Percentiles rank a stretch among this genome's conserved stretches.
Conservation (phyloP, 176 grass and related monocot species). For the Rhynchospora tenuis region DNA sequence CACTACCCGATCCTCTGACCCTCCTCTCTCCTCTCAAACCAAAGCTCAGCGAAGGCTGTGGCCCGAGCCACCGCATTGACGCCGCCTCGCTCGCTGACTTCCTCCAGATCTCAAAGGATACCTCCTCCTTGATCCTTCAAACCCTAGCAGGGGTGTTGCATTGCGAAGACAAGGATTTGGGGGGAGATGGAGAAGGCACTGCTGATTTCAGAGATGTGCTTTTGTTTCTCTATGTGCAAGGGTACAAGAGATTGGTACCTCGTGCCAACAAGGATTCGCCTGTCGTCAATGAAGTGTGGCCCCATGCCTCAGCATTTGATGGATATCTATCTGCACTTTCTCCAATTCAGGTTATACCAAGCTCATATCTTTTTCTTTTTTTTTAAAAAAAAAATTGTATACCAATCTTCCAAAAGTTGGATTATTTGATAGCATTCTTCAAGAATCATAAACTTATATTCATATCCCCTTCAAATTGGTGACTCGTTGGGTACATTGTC, state of each 20-base stretch:
- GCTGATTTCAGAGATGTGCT: constrained; percentile 63
- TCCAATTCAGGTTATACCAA: constrained; percentile 72
- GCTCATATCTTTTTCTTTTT: neutral
- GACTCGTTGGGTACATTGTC: neutral
- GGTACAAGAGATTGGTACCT: constrained; percentile 79
- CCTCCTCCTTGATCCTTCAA: constrained; percentile 56
- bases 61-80: constrained; percentile 37
- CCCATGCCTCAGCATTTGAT: constrained; percentile 89
- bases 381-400: neutral
- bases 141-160: constrained; percentile 76
- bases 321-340: constrained; percentile 88
- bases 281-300: constrained; percentile 81
- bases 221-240: constrained; percentile 88
- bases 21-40: constrained; percentile 55
- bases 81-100: constrained; percentile 48
- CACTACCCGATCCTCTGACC: constrained; percentile 64
- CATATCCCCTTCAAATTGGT: neutral
- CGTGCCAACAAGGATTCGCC: constrained; percentile 89
- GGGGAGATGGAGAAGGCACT: constrained; percentile 19
- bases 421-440: neutral
- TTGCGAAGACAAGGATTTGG: constrained; percentile 47
- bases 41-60: constrained; percentile 36
- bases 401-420: neutral
- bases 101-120: constrained; percentile 79
- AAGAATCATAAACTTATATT: neutral